These are phyloP conservation scores for Amylostereum areolatum DNA, from an alignment of 1,284 basidiomycete species.

Conservation along the genomic window DNA sequence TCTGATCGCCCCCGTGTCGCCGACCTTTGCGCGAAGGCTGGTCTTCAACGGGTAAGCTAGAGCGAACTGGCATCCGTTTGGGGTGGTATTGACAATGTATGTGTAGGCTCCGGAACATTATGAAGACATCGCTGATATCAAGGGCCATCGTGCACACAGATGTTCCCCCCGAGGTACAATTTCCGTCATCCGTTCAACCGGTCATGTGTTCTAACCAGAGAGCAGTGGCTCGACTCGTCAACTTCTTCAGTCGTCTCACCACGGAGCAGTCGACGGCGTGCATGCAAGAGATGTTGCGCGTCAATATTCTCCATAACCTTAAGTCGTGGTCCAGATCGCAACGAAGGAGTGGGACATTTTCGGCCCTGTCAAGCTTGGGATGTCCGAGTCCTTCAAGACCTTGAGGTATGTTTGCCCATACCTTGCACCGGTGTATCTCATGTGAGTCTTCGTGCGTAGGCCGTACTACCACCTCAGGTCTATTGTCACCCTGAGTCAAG, in stretches of 20 bases:
- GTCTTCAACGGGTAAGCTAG: constrained; percentile 74
- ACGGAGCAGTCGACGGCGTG: constrained; percentile 98
- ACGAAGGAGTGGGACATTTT: constrained; percentile 99
- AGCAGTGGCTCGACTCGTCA: constrained; percentile 81
- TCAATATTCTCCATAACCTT: constrained; percentile 97
- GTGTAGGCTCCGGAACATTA: constrained; percentile 95
- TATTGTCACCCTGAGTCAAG: constrained; percentile 94
- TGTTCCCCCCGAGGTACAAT: constrained; percentile 80
- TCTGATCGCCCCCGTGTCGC: constrained; percentile 97
- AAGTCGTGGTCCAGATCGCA: constrained; percentile 96
- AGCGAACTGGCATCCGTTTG: background rate
- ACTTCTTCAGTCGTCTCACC: constrained; percentile 95
- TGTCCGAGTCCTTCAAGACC: constrained; percentile 98
- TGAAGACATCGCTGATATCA: constrained; percentile 96
- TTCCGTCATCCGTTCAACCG: background rate
- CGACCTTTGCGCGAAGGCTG: constrained; percentile 98
- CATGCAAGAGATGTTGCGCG: constrained; percentile 94
- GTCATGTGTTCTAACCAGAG: background rate
- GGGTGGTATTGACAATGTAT: constrained; percentile 6
- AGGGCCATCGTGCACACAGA: constrained; percentile 95
- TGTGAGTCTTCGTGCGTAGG: constrained; percentile 35
- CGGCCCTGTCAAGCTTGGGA: constrained; percentile 94
- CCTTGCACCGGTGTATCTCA: background rate
- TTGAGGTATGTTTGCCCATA: constrained; percentile 58
- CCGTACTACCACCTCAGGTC: constrained; percentile 96